A percentile compares a stretch with the other conserved stretches of the same genome.
Conservation (phyloP, 257 asterid species). For the Jacaranda copaia region DNA sequence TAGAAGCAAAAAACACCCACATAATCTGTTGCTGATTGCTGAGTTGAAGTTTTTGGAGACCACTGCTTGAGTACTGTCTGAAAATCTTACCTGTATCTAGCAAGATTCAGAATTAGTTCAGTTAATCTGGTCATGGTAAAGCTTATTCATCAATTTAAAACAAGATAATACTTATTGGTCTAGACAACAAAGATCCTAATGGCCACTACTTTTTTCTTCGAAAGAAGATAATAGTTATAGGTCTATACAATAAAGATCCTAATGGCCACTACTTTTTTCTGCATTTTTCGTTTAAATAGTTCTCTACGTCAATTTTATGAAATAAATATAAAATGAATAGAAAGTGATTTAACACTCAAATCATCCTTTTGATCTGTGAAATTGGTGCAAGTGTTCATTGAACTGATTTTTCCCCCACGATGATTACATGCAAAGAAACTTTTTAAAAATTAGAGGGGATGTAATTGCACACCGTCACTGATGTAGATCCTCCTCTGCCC, state of each 20-base stretch:
- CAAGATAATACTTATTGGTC: not conserved
- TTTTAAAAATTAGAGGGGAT: too few relatives aligned
- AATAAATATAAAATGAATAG: not conserved
- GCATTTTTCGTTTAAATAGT: not conserved
- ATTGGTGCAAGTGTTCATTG: constrained; percentile 16
- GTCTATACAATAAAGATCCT: too few relatives aligned
- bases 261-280: too few relatives aligned
- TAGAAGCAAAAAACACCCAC: too few relatives aligned
- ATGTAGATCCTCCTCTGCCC: too few relatives aligned
- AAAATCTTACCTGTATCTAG: not conserved
- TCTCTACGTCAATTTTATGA: not conserved
- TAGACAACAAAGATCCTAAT: not conserved
- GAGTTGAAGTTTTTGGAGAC: too few relatives aligned
- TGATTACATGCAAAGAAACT: not conserved
- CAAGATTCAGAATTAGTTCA: not conserved
- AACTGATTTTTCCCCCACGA: not conserved
- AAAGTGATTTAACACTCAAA: not conserved
- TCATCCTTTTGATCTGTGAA: not conserved
- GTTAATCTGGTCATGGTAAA: not conserved
- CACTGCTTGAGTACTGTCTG: not conserved
- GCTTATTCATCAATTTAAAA: not conserved
- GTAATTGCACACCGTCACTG: too few relatives aligned
- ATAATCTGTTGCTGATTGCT: too few relatives aligned
- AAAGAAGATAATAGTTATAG: too few relatives aligned
- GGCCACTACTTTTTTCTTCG: not conserved